Base-by-base conservation (phyloP, 2,329 filamentous ascomycete species). In the Scedosporium dehoogii region DNA sequence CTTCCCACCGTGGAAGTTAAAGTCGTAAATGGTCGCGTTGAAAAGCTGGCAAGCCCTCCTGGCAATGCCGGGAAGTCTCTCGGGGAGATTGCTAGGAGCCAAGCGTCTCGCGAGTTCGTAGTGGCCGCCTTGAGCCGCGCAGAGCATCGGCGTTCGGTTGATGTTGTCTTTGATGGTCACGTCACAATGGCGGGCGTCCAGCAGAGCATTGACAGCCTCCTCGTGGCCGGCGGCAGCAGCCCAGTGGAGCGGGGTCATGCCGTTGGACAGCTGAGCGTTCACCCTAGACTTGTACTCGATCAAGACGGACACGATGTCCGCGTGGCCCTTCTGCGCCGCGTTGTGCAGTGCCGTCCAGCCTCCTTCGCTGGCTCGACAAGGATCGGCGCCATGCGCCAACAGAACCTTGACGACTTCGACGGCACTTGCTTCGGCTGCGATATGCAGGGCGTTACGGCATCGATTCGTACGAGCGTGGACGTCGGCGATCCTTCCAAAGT, bases 171-270 rank as follows among this genome's bases (percentile, higher is more conserved):
- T 62, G 33, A 62, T 62, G 12, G 18, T 57, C 7, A 56, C 48
- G 21, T 58, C 53, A 21, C 51, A 29, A 21, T 62, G 51, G 4
- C 33, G 42, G 2, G 51, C 41, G 9, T 27, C 56, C 4, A 61
- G 25, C 27, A 60, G 44, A 4, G 29, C n/a, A 27, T 73, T 70
- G n/a, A 72, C 68, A 51, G 72, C 68, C 0, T 70, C 70, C 38
- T 72, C 70, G 6, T 66, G 66, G 0, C 70, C 72, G 2, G 67
- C 69, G 48, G 69, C 67, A 0, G 72, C 71, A 1, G 70, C 71
- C 48, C 72, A 74, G 33, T 74, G 72, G 5, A 74, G 61, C 12
- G 72, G 64, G 1, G 72, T 73, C 1, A 71, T 68, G 5, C 72
- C 72, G 55, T 73, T 71, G 0, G 65, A 63, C 0, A 69, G 69